Evolutionary conservation across 176 grass and related monocot genomes (phyloP).

Genomic region (Phyllostachys edulis): DNA sequence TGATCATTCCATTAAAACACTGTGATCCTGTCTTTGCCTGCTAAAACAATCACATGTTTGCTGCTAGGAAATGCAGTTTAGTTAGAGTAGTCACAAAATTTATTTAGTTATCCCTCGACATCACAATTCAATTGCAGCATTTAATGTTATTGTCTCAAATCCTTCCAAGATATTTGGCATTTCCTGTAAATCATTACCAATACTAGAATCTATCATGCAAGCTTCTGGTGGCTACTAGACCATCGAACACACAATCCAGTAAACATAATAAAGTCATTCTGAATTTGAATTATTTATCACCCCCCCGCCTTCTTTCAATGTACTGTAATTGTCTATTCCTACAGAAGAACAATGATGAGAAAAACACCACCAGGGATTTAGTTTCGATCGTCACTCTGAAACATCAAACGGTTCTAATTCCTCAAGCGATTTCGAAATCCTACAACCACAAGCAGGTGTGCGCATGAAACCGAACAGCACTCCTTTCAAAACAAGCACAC

Average conservation of each 20-base stretch:
- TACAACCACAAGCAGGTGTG: background rate
- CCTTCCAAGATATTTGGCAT: background rate
- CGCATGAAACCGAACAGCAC: background rate
- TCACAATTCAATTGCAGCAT: slow-evolving; percentile 8
- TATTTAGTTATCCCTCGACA: background rate
- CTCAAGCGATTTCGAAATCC: background rate
- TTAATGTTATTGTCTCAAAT: background rate
- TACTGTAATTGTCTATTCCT: background rate
- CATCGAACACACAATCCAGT: background rate
- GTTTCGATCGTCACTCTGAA: background rate
- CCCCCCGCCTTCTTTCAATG: background rate
- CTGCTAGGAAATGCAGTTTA: background rate
- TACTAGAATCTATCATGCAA: background rate
- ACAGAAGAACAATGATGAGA: background rate
- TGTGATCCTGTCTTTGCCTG: background rate
- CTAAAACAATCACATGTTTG: background rate
- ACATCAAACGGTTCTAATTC: background rate
- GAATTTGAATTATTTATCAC: background rate
- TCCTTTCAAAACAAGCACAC: background rate
- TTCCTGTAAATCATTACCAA: background rate
- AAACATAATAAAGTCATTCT: slow-evolving; percentile 9
- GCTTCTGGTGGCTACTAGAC: background rate
- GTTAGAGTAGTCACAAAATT: background rate
- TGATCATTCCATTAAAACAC: background rate
- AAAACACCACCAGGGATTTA: background rate